Conservation (phyloP, 1,284 basidiomycete species). For the Apiotrichum mycotoxinovorans region DNA sequence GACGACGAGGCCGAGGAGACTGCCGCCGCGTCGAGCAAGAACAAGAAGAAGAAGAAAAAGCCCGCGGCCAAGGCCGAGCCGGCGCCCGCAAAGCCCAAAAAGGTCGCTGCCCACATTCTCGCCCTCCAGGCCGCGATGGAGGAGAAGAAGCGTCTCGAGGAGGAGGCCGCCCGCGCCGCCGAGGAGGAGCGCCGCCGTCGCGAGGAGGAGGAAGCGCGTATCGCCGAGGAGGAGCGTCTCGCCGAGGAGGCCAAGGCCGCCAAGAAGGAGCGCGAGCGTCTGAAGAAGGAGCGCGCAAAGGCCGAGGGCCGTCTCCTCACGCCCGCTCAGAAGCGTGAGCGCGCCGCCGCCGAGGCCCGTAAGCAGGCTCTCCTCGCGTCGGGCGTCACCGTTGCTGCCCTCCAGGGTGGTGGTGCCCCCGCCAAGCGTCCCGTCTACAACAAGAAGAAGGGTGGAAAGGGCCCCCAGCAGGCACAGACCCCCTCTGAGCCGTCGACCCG, state of each 20-base stretch:
- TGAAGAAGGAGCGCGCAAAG: slow-evolving; percentile 65
- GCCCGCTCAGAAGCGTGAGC: slow-evolving; percentile 95
- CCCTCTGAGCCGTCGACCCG: slow-evolving; percentile 39
- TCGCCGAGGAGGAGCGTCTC: slow-evolving; percentile 69
- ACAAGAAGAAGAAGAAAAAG: slow-evolving; percentile 88
- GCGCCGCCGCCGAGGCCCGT: slow-evolving; percentile 82
- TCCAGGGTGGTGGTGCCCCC: slow-evolving; percentile 56
- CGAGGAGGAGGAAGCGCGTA: slow-evolving; percentile 75
- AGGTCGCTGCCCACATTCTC: slow-evolving; percentile 66
- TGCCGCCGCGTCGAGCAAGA: slow-evolving; percentile 52
- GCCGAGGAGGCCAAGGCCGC: slow-evolving; percentile 79
- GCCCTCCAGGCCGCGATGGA: slow-evolving; percentile 76
- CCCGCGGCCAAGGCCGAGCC: slow-evolving; percentile 68
- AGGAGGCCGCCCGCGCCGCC: slow-evolving; percentile 69
- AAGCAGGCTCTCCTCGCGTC: slow-evolving; percentile 81
- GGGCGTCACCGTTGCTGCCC: slow-evolving; percentile 84
- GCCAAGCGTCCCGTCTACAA: slow-evolving; percentile 62
- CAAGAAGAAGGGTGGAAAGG: slow-evolving; percentile 62
- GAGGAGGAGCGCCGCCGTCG: slow-evolving; percentile 63
- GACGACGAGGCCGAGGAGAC: slow-evolving; percentile 59
- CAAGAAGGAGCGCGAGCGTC: slow-evolving; percentile 88
- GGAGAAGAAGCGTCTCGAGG: slow-evolving; percentile 79
- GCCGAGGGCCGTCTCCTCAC: slow-evolving; percentile 88
- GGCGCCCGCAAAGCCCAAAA: slow-evolving; percentile 56
- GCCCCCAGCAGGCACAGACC: slow-evolving; percentile 22